A percentile compares a stretch with the other conserved stretches of the same genome.
phyloP scores from a whole-genome alignment of 1,284 basidiomycete species.

The Porodaedalea pini region DNA sequence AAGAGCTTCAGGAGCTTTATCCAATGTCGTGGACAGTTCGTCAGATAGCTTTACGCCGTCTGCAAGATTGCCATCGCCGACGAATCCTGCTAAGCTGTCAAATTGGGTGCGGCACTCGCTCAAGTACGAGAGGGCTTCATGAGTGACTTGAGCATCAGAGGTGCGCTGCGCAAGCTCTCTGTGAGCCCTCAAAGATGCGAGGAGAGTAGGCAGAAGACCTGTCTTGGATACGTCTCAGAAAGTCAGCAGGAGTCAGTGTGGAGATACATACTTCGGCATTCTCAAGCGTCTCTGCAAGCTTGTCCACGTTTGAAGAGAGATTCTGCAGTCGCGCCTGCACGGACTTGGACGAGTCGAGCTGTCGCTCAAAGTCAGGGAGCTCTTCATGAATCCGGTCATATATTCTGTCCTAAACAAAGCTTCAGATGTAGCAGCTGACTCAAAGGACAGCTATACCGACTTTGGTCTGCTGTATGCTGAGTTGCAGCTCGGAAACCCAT shows the following conservation, averaged over 20 bases:
- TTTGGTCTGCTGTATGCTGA: constrained; percentile 63
- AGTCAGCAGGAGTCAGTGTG: constrained; percentile 1
- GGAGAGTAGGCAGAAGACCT: constrained; percentile 59
- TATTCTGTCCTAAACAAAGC: constrained; percentile 48
- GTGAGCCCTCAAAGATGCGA: constrained; percentile 51
- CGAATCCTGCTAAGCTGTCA: constrained; percentile 39
- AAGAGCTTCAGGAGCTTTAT: constrained; percentile 49
- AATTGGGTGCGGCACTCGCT: constrained; percentile 47
- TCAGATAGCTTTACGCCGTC: constrained; percentile 48
- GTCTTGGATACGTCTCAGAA: constrained; percentile 39
- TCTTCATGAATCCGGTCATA: constrained; percentile 65
- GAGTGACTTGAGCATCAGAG: constrained; percentile 47
- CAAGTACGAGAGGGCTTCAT: constrained; percentile 52
- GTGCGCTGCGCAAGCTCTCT: constrained; percentile 57
- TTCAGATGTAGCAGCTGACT: constrained; percentile 6
- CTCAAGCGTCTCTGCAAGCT: constrained; percentile 46
- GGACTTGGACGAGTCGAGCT: constrained; percentile 57
- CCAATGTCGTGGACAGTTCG: constrained; percentile 43
- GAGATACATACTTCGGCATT: constrained; percentile 49
- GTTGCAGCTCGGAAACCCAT: constrained; percentile 69
- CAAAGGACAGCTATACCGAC: constrained; percentile 35
- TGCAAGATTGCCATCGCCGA: constrained; percentile 54
- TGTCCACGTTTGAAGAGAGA: constrained; percentile 51
- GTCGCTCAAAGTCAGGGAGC: constrained; percentile 58
- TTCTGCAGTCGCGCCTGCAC: constrained; percentile 56